Percentiles rank a stretch among this genome's conserved stretches.
These are phyloP conservation scores for Fraxinus greggii DNA, from an alignment of 305 asterid genomes.

Conservation along the genomic window DNA sequence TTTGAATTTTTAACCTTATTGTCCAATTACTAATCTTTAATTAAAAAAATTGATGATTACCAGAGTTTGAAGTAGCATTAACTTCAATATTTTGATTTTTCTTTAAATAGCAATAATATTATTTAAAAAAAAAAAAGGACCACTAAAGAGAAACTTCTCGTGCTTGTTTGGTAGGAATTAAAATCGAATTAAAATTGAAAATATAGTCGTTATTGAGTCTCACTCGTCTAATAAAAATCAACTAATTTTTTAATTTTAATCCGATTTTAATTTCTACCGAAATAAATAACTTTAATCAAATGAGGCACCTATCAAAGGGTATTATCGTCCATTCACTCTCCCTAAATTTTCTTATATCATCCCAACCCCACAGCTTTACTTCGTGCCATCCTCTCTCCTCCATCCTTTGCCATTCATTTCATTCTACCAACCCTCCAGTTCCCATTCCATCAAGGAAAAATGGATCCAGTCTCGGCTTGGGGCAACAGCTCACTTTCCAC, in stretches of 20 bases:
- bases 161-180: no score
- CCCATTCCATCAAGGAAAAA: slow-evolving; percentile 16
- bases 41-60: neutral
- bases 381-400: neutral
- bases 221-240: no score
- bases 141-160: neutral
- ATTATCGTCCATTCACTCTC: slow-evolving; percentile 21
- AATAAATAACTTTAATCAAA: no score
- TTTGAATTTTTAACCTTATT: no score
- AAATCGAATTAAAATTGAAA: no score
- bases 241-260: no score
- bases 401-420: neutral
- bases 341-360: slow-evolving; percentile 3
- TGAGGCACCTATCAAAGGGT: slow-evolving; percentile 21
- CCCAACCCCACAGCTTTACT: neutral
- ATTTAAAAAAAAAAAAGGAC: no score
- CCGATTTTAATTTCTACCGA: no score
- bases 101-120: neutral
- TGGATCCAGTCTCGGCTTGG: slow-evolving; percentile 83
- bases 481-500: slow-evolving; percentile 64
- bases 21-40: no score
- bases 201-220: no score
- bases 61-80: neutral
- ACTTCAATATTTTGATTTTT: neutral
- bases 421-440: neutral